Evolutionary conservation across 192 early-diverging fungal species (phyloP).

Genomic region (Coemansia sp.): DNA sequence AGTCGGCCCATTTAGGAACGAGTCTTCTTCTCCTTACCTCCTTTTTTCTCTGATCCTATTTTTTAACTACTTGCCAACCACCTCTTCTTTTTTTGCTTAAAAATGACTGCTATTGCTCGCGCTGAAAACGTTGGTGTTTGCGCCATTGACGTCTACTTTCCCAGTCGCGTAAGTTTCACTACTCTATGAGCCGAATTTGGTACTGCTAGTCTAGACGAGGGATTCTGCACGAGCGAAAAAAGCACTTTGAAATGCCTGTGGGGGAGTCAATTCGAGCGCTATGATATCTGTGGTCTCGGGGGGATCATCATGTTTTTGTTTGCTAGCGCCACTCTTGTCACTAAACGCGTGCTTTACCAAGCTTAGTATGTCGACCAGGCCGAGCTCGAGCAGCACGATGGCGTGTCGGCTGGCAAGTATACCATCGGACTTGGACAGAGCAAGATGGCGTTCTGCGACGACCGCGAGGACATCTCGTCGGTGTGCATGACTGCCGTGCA

Average conservation of each 20-base stretch:
- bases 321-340: neutral
- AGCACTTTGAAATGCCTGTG: too few species aligned
- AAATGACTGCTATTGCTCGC: slow-evolving; percentile 32
- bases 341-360: too few species aligned
- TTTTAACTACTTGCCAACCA: slow-evolving; percentile 1
- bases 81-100: neutral
- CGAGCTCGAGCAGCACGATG: slow-evolving; percentile 79
- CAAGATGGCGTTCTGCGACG: slow-evolving; percentile 94
- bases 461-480: slow-evolving; percentile 71
- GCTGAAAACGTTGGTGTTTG: slow-evolving; percentile 63
- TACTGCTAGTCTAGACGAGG: too few species aligned
- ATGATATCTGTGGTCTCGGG: too few species aligned
- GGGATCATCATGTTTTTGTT: too few species aligned
- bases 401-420: slow-evolving; percentile 94
- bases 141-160: slow-evolving; percentile 70
- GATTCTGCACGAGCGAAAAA: too few species aligned
- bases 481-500: slow-evolving; percentile 70
- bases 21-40: too few species aligned
- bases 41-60: neutral
- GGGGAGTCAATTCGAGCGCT: too few species aligned
- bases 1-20: too few species aligned
- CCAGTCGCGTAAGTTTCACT: slow-evolving; percentile 51
- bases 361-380: slow-evolving; percentile 46
- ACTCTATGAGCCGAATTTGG: too few species aligned
- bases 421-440: slow-evolving; percentile 96